Evolutionary conservation across 2,329 filamentous ascomycete genomes (phyloP), one percentile per base, ranked within the genome.

Genomic region (Elsinoe perseae): DNA sequence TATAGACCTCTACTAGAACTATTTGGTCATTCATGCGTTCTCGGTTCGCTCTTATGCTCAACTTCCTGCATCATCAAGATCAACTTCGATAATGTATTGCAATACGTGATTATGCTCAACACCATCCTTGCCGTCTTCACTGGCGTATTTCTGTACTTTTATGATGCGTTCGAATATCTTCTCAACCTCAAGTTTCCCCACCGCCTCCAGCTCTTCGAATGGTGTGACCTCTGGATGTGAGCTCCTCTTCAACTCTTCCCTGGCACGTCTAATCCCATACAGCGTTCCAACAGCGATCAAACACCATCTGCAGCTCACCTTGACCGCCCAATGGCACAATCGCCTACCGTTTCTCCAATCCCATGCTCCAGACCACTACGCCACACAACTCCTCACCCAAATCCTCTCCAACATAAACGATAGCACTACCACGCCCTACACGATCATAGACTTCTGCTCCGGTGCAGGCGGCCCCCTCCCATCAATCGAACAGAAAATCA

Each of bases 391-490:
- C 18, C 76, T 89, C 44, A 72, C 76, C 36, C 70, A 69, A 7
- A 61, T 62, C 18, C 59, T 71, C 3, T 52, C 63, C 23, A 28
- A 57, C 20, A 59, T 66, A 12, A 50, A 57, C 20, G 71, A 78
- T 40, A 75, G 85, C 12, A 74, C 75, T 32, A 58, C 65, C 4
- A 65, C 72, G 23, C 71, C 81, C 1, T 83, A 85, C 68, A 82
- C 79, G 16, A 83, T 86, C 62, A 78, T 90, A 59, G 87, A 91
- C 71, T 87, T 89, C 69, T 89, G 86, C 68, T 84, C 86, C 2
- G 87, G 87, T 53, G 83, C 79, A 12, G 87, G 87, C 38, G 86
- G 63, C 32, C 70, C 71, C 0, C 65, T 66, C 32, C 69, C 70
- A 28, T 58, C 58, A 14, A 71, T 75, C 56, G 70, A 72, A 54